Conservation (phyloP, 1,139 yeast species). For the Geotrichum citri-aurantii region DNA sequence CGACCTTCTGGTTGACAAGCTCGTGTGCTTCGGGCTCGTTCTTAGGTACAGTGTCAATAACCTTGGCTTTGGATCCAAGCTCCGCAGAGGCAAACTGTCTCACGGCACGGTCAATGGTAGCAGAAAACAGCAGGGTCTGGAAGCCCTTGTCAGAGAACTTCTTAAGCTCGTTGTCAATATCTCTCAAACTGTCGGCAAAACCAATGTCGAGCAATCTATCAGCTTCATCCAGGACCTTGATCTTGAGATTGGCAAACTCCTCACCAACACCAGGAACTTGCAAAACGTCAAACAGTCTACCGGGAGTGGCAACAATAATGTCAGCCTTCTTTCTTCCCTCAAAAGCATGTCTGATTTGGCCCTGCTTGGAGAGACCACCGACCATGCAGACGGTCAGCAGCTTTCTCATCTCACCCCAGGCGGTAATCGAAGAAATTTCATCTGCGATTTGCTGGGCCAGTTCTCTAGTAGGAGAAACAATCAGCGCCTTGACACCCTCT, state of each 20-base stretch:
- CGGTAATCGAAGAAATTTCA: constrained; percentile 45
- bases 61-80: constrained; percentile 58
- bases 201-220: constrained; percentile 77
- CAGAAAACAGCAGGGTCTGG: constrained; percentile 77
- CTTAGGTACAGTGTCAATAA: constrained; percentile 69
- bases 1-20: constrained; percentile 62
- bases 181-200: constrained; percentile 57
- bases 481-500: constrained; percentile 46
- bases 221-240: constrained; percentile 82
- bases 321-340: constrained; percentile 34
- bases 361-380: constrained; percentile 46
- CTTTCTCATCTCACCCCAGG: constrained; percentile 35
- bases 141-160: constrained; percentile 35
- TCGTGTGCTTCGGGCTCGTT: constrained; percentile 75
- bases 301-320: constrained; percentile 86
- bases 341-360: constrained; percentile 37
- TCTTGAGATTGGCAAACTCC: constrained; percentile 50
- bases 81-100: constrained; percentile 57
- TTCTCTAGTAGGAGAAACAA: constrained; percentile 89
- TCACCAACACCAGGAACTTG: constrained; percentile 42
- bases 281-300: constrained; percentile 63
- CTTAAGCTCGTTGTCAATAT: constrained; percentile 48
- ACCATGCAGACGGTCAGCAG: constrained; percentile 41
- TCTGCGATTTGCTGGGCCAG: constrained; percentile 77
- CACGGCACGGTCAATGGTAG: constrained; percentile 73